Evolutionary conservation across 306 rosid species (phyloP), one percentile per base, ranked within the genome.

Genomic region (Fragaria vesca): DNA sequence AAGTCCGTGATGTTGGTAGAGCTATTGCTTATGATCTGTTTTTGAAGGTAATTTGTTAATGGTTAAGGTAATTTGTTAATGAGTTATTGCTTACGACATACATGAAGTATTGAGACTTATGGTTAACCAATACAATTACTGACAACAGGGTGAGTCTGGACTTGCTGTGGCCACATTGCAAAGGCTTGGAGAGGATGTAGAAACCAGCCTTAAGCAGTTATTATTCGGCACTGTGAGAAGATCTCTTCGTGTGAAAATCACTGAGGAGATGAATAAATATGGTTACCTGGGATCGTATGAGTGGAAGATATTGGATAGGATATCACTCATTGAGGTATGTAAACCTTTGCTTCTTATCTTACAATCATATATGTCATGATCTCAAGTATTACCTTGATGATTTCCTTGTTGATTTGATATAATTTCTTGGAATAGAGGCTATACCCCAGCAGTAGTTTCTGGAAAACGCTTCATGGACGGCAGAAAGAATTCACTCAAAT

Each of bases 11-110:
- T 81, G 84, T 94, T 90, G 98, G 98, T 83, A 87, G 92, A 83
- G 95, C 93, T 65, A 94, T 94, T 89, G 97, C 97, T 52, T 94
- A 94, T 87, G 98, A 94, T 65, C 86, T 94, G 72, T 94, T 94
- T 88, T 81, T 94, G 88, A 94, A 94, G 98, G 98, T 94, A 86
- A 66, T 75, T 66, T 77, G 63, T 21, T 15, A 50, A 15, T 3
- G 51, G 76, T 84, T 85, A 94, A 94, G 98, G 98, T 94, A 86
- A 66, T 75, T 66, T 77, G 65, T 24, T 17, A 51, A 17, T 4
- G 52, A 51, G 58, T 21, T 51, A 51, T 51, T 51, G 58, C 21
- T 51, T 5, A 5, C 6, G 21, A 6, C n/a, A 51, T 52, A 24
- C 42, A 40, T 71, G 73, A 68, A 79, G 79, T 71, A 20, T 70